Base-by-base conservation (phyloP, 2,329 filamentous ascomycete genomes). In the Calonectria pauciramosa region DNA sequence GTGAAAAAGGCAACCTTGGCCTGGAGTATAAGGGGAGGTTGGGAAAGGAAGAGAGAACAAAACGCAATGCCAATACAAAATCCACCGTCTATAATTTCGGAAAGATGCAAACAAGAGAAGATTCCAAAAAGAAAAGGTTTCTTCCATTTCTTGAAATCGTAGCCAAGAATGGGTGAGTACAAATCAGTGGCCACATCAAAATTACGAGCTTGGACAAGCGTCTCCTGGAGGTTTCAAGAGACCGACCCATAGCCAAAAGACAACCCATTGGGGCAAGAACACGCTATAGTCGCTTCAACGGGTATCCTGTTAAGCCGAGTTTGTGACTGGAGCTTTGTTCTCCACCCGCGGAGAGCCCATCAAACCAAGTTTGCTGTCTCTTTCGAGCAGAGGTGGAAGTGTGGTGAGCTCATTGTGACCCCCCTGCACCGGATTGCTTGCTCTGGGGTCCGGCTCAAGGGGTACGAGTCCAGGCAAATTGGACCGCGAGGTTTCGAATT, bases 301-400 rank as follows among this genome's bases (percentile, higher is more conserved):
- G 28, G 54, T 34, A 26, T 18, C 38, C 30, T 64, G 26, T 36
- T 72, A 63, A 18, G 41, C 68, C 49, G 66, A 73, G 9, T 54
- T 72, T 30, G 60, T 41, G 28, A 68, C 71, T 20, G 28, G 51
- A 20, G 74, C 44, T 23, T 74, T 63, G 9, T 59, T 47, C n/a
- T 75, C 64, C n/a, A 68, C 52, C 13, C 63, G 44, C 18, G 51
- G 28, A 41, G 65, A 47, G 2, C 51, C 52, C 49, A 73, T 51
- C 13, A 64, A 16, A 8, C 28, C 26, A 30, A 28, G 20, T 9
- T 72, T 52, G 26, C 51, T 38, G 5, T 72, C 68, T 16, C n/a
- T 36, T 63, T 63, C 54, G 1, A 72, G 52, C 10, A 70, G 56
- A 44, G 74, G 76, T 30, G 73, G 66, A 28, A 75, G 68, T 14